Evolutionary conservation across 768 basidiomycete species (phyloP).

Genomic region (Agrocybe chaxingu): DNA sequence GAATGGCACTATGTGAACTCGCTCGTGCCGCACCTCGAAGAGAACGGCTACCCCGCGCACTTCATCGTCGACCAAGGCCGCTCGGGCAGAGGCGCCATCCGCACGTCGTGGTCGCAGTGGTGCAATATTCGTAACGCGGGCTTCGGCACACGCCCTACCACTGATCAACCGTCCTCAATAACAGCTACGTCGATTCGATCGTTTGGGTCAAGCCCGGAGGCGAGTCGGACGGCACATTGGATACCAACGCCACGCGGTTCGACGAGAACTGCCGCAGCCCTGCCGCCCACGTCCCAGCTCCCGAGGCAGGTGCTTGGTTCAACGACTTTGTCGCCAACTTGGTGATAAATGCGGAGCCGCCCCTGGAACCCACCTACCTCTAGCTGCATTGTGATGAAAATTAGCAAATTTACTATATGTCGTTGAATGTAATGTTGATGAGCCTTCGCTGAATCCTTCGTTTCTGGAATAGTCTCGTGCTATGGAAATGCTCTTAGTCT

Average conservation of each 20-base stretch:
- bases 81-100: slow-evolving; percentile 22
- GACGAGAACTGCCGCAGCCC: slow-evolving; percentile 21
- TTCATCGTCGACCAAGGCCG: slow-evolving; percentile 36
- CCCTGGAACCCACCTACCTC: too few species aligned
- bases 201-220: slow-evolving; percentile 39
- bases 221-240: slow-evolving; percentile 32
- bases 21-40: slow-evolving; percentile 26
- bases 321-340: too few species aligned
- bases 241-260: slow-evolving; percentile 23
- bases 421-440: too few species aligned
- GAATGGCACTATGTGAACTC: slow-evolving; percentile 27
- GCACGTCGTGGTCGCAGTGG: slow-evolving; percentile 25
- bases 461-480: too few species aligned
- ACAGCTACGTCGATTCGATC: slow-evolving; percentile 29
- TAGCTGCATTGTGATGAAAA: too few species aligned
- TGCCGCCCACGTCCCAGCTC: slow-evolving; percentile 24
- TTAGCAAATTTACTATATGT: too few species aligned
- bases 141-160: slow-evolving; percentile 11
- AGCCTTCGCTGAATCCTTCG: too few species aligned
- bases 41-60: slow-evolving; percentile 27
- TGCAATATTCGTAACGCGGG: slow-evolving; percentile 9
- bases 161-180: slow-evolving; percentile 12
- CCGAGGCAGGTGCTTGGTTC: slow-evolving; percentile 33
- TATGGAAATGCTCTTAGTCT: too few species aligned
- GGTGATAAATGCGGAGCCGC: too few species aligned